Conservation (phyloP, 371 early-diverging fungal species). For the Parasitella parasitica region DNA sequence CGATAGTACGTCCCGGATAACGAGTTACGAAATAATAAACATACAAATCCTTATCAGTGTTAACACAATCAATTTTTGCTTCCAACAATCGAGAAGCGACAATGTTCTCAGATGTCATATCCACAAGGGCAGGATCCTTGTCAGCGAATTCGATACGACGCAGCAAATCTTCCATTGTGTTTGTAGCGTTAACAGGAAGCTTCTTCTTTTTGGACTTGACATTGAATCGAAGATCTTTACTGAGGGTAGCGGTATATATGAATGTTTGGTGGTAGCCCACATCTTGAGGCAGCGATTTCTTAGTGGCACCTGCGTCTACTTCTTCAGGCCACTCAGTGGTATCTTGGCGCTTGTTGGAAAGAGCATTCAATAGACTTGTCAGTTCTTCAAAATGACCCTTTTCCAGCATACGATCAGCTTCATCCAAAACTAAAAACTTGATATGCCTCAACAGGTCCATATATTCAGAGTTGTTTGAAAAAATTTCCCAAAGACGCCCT, state of each 20-base stretch:
- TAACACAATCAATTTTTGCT: conserved; percentile 81
- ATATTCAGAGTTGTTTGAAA: conserved; percentile 65
- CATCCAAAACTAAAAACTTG: conserved; percentile 89
- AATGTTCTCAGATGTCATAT: conserved; percentile 64
- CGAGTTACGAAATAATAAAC: conserved; percentile 84
- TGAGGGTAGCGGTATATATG: conserved; percentile 95
- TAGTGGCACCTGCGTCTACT: conserved; percentile 12
- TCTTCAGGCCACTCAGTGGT: conserved; percentile 48
- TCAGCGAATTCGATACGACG: conserved; percentile 75
- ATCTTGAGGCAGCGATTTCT: conserved; percentile 14
- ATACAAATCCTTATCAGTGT: conserved; percentile 84
- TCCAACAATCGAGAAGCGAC: conserved; percentile 75
- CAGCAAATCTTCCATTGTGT: conserved; percentile 58
- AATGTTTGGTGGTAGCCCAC: conserved; percentile 78
- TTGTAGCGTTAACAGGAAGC: conserved; percentile 15
- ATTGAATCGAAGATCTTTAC: conserved; percentile 66
- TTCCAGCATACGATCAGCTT: conserved; percentile 98
- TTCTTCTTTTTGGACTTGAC: conserved; percentile 51
- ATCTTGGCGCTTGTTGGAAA: conserved; percentile 54
- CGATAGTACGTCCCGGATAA: conserved; percentile 87
- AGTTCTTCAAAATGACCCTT: conserved; percentile 88
- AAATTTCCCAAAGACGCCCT: conserved; percentile 94
- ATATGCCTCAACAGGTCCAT: conserved; percentile 49
- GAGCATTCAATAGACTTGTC: conserved; percentile 53
- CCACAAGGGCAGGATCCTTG: conserved; percentile 66